phyloP scores from a whole-genome alignment of 2,329 filamentous ascomycete species.

The Colletotrichum noveboracense region DNA sequence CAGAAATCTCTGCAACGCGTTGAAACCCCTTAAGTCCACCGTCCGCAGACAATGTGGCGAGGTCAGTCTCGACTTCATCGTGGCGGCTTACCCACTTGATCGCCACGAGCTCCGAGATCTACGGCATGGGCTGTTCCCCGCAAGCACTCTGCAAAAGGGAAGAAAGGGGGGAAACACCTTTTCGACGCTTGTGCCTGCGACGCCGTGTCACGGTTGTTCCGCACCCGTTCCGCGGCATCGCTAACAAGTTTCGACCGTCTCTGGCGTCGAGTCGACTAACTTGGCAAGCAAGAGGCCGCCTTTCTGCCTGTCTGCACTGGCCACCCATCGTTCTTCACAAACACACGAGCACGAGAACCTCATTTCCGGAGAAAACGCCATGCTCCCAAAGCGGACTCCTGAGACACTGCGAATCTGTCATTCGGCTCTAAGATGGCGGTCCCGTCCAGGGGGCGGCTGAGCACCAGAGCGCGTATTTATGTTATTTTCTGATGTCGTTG shows the following conservation, averaged over 20 bases:
- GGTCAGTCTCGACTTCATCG: neutral
- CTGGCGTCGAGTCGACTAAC: neutral
- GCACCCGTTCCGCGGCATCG: neutral
- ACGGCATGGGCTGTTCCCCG: slow-evolving; percentile 9
- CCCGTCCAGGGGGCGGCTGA: neutral
- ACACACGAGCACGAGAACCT: neutral
- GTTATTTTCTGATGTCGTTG: neutral
- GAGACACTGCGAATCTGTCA: slow-evolving; percentile 7
- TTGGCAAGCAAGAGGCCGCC: neutral
- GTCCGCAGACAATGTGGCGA: slow-evolving; percentile 6
- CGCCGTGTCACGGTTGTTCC: neutral
- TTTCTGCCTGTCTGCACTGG: neutral
- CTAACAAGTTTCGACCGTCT: neutral
- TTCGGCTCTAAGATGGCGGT: neutral
- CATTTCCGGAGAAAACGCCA: slow-evolving; percentile 13
- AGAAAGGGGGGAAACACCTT: neutral
- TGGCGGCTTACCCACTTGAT: slow-evolving; percentile 11
- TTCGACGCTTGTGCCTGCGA: neutral
- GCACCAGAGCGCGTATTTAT: neutral
- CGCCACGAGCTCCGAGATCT: slow-evolving; percentile 15
- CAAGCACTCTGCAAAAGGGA: neutral
- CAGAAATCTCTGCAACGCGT: neutral
- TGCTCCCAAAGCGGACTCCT: neutral
- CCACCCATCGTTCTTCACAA: neutral
- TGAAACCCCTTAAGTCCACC: neutral